Evolutionary conservation across 2,329 filamentous ascomycete species (phyloP).

Genomic region (Juglanconis juglandina): DNA sequence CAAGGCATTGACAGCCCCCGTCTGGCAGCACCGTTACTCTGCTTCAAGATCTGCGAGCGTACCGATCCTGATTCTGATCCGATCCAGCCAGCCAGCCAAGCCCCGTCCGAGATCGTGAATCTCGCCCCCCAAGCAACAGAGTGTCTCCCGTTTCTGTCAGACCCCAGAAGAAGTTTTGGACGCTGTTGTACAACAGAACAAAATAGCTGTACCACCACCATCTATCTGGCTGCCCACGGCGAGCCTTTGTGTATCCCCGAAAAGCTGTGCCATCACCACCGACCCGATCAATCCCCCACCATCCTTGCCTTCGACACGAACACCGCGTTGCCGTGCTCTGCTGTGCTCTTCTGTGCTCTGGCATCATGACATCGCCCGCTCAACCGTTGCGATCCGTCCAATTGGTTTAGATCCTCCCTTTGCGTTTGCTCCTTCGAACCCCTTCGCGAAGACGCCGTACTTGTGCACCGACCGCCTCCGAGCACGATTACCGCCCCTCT

Average conservation of each 20-base stretch:
- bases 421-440: background rate
- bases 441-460: background rate
- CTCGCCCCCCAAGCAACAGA: background rate
- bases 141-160: background rate
- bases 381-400: slow-evolving; percentile 4
- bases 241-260: background rate
- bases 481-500: background rate
- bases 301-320: background rate
- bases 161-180: background rate
- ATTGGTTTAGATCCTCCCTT: slow-evolving; percentile 12
- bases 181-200: background rate
- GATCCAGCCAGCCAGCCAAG: background rate
- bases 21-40: slow-evolving; percentile 8
- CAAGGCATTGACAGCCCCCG: slow-evolving; percentile 11
- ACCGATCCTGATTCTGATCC: background rate
- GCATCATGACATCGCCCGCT: slow-evolving; percentile 15
- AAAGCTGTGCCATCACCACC: background rate
- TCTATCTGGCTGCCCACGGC: background rate
- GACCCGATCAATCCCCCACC: background rate
- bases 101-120: background rate
- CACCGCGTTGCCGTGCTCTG: slow-evolving; percentile 1
- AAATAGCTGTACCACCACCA: slow-evolving; percentile 7
- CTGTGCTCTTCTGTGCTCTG: slow-evolving; percentile 10
- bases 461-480: background rate
- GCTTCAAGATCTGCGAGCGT: slow-evolving; percentile 11